A percentile compares a stretch with the other conserved stretches of the same genome.
Conservation (phyloP, 148 eudicot species). For the Amaranthus cruentus region DNA sequence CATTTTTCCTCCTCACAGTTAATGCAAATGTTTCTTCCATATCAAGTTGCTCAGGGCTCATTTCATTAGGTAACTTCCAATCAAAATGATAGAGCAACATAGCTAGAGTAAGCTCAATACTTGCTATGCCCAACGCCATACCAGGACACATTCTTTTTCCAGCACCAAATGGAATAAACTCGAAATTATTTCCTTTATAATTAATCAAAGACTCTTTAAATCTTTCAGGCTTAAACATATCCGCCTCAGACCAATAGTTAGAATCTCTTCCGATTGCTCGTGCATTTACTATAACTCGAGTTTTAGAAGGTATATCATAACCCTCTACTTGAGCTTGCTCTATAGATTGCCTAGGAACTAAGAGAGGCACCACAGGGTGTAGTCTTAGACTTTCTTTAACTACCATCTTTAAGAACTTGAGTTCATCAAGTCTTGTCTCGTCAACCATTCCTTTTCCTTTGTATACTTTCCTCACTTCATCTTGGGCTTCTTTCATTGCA, state of each 20-base stretch:
- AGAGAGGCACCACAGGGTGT: conserved; percentile 27
- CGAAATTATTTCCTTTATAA: conserved; percentile 18
- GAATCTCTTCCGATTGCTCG: conserved; percentile 36
- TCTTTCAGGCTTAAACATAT: conserved; percentile 22
- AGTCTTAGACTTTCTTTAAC: conserved; percentile 33
- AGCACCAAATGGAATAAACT: conserved; percentile 27
- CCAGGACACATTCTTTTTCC: conserved; percentile 28
- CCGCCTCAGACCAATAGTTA: conserved; percentile 11
- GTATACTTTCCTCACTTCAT: conserved; percentile 21
- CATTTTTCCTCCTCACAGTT: conserved; percentile 16
- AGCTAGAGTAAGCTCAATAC: conserved; percentile 19
- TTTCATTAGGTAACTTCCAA: conserved; percentile 21
- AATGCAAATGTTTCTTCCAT: conserved; percentile 20
- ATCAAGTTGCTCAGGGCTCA: conserved; percentile 14
- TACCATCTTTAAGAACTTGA: conserved; percentile 23
- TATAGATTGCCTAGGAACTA: conserved; percentile 28
- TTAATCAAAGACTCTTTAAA: conserved; percentile 3
- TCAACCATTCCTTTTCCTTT: conserved; percentile 18
- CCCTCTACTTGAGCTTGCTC: conserved; percentile 20
- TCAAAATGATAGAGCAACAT: conserved; percentile 24
- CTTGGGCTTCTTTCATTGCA: conserved; percentile 26
- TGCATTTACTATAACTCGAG: conserved; percentile 23
- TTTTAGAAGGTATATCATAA: conserved; percentile 24
- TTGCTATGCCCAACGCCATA: conserved; percentile 18
- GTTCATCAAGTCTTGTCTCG: conserved; percentile 14